phyloP scores from a whole-genome alignment of 345 rosid genomes.

The Cochlearia excelsa region DNA sequence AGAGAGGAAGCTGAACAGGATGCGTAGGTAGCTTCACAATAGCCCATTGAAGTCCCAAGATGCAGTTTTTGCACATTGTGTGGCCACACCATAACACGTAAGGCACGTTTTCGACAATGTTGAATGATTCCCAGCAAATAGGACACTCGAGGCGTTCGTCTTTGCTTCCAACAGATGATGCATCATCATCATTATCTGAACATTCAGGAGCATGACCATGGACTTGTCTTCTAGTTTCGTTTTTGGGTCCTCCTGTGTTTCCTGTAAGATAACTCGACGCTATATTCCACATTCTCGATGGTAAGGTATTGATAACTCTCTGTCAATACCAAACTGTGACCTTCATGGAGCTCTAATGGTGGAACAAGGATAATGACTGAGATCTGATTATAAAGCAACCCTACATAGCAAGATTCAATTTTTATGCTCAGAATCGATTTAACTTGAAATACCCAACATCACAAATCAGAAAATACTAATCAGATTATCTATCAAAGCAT shows the following conservation, averaged over 20 bases:
- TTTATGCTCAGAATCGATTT: background rate
- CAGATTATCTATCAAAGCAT: background rate
- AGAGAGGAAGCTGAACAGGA: conserved; percentile 53
- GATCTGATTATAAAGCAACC: background rate
- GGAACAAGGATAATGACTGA: background rate
- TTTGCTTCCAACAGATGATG: conserved; percentile 45
- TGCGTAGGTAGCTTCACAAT: conserved; percentile 39
- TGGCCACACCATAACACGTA: conserved; percentile 77
- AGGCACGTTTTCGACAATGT: conserved; percentile 64
- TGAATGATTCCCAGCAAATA: conserved; percentile 69
- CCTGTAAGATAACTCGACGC: conserved; percentile 50
- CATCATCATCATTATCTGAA: conserved; percentile 58
- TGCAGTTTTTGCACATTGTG: conserved; percentile 61
- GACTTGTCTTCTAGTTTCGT: conserved; percentile 32
- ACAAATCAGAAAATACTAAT: background rate
- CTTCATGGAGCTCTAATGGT: conserved; percentile 12
- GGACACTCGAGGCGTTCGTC: conserved; percentile 68
- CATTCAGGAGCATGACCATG: conserved; percentile 49
- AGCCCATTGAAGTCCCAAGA: conserved; percentile 57
- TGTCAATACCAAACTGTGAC: background rate
- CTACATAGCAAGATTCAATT: conserved; percentile 10
- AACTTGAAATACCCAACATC: too few relatives aligned
- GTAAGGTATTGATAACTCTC: conserved; percentile 27
- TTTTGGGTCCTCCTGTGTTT: conserved; percentile 37
- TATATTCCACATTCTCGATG: conserved; percentile 55